Evolutionary conservation across 331 rosid species (phyloP).

Genomic region (Telfairia occidentalis): DNA sequence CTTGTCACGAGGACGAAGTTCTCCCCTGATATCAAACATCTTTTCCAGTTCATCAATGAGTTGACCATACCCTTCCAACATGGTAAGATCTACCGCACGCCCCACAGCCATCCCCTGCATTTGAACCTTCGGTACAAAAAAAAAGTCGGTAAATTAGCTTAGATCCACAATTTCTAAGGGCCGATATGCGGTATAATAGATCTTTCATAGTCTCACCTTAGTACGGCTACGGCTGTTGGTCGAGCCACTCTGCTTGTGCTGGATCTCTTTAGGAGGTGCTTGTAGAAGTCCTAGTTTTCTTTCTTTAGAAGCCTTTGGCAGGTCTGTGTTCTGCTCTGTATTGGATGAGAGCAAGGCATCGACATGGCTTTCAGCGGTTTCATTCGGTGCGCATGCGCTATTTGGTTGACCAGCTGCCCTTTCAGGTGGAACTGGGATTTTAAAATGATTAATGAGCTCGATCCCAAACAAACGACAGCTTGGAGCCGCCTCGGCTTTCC

Average conservation of each 20-base stretch:
- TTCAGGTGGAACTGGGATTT: slow-evolving; percentile 23
- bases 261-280: slow-evolving; percentile 36
- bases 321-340: slow-evolving; percentile 35
- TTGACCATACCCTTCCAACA: slow-evolving; percentile 54
- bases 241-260: slow-evolving; percentile 38
- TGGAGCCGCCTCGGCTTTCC: slow-evolving; percentile 41
- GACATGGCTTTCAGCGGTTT: slow-evolving; percentile 27
- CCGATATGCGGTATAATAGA: neutral
- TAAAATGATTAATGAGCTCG: slow-evolving; percentile 34
- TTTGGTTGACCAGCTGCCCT: slow-evolving; percentile 21
- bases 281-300: slow-evolving; percentile 26
- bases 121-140: slow-evolving; percentile 43
- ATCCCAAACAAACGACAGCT: slow-evolving; percentile 55
- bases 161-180: neutral
- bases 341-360: slow-evolving; percentile 27
- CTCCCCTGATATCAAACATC: slow-evolving; percentile 72
- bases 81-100: slow-evolving; percentile 73
- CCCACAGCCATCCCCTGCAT: slow-evolving; percentile 89
- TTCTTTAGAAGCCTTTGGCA: slow-evolving; percentile 40
- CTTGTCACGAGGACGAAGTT: slow-evolving; percentile 37
- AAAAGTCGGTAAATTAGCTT: neutral
- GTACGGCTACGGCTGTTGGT: slow-evolving; percentile 55
- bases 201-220: slow-evolving; percentile 35
- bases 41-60: slow-evolving; percentile 60
- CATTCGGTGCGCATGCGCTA: slow-evolving; percentile 5